These are phyloP conservation scores for Theobroma grandiflorum DNA, from an alignment of 441 rosid genomes.

Conservation along the genomic window DNA sequence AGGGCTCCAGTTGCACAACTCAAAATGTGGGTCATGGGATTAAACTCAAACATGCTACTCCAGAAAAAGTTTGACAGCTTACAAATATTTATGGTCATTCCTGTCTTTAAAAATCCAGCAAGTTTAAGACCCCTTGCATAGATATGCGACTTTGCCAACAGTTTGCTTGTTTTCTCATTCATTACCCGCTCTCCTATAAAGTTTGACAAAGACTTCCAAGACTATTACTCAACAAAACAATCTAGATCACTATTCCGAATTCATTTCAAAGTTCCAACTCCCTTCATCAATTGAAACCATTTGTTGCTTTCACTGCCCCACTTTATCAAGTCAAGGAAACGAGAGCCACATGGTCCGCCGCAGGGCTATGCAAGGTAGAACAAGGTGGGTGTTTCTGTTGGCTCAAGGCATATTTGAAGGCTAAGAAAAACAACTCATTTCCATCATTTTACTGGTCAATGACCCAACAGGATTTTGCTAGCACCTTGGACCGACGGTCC, in stretches of 20 bases:
- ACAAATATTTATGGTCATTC: constrained; percentile 14
- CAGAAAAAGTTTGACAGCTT: constrained; percentile 7
- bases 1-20: constrained; percentile 12
- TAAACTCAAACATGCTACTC: constrained; percentile 11
- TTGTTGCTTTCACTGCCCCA: not conserved
- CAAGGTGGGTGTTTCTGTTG: not conserved
- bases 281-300: not conserved
- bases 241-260: not conserved
- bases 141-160: not conserved
- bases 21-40: constrained; percentile 11
- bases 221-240: constrained; percentile 3
- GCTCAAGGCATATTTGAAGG: not conserved
- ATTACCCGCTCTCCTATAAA: not conserved
- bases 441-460: not conserved
- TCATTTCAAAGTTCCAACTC: not conserved
- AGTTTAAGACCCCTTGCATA: not conserved
- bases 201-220: not conserved
- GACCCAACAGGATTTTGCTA: not conserved
- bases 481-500: not conserved
- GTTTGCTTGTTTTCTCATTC: constrained; percentile 10
- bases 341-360: not conserved
- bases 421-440: constrained; percentile 6
- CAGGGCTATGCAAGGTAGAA: not conserved
- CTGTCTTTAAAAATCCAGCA: constrained; percentile 4
- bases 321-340: not conserved